These are phyloP conservation scores for Chytriomyces hyalinus DNA, from an alignment of 192 early-diverging fungal genomes.

Conservation along the genomic window DNA sequence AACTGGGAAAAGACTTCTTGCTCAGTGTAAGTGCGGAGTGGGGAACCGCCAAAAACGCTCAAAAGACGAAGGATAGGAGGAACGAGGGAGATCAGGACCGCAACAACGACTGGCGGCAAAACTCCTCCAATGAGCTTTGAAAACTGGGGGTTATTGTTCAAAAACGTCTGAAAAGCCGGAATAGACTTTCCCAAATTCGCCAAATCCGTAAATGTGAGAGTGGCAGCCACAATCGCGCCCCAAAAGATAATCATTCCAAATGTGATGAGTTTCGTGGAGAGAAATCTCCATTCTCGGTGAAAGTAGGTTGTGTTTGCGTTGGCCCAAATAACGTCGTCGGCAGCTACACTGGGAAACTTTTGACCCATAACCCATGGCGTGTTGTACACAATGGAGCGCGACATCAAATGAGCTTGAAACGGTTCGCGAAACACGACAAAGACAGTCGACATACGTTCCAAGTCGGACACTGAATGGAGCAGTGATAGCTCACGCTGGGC, in stretches of 20 bases:
- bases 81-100: slow-evolving; percentile 71
- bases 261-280: slow-evolving; percentile 56
- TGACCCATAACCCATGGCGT: slow-evolving; percentile 69
- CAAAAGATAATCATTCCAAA: slow-evolving; percentile 72
- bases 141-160: slow-evolving; percentile 46
- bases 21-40: slow-evolving; percentile 63
- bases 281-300: slow-evolving; percentile 57
- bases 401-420: slow-evolving; percentile 81
- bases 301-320: slow-evolving; percentile 67
- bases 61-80: slow-evolving; percentile 70
- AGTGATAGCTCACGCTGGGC: not conserved
- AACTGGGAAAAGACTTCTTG: slow-evolving; percentile 70
- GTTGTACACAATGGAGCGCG: slow-evolving; percentile 66
- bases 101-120: slow-evolving; percentile 73
- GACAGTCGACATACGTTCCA: slow-evolving; percentile 57
- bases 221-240: slow-evolving; percentile 67
- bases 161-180: slow-evolving; percentile 56
- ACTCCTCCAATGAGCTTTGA: slow-evolving; percentile 74
- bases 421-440: slow-evolving; percentile 84
- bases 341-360: slow-evolving; percentile 66
- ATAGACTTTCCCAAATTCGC: slow-evolving; percentile 56
- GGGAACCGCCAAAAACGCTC: slow-evolving; percentile 63
- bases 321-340: slow-evolving; percentile 83
- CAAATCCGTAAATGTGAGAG: slow-evolving; percentile 61
- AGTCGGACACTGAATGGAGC: not conserved